These are phyloP conservation scores for Acrocalymma vagum DNA, from an alignment of 2,329 filamentous ascomycete genomes.

Conservation along the genomic window DNA sequence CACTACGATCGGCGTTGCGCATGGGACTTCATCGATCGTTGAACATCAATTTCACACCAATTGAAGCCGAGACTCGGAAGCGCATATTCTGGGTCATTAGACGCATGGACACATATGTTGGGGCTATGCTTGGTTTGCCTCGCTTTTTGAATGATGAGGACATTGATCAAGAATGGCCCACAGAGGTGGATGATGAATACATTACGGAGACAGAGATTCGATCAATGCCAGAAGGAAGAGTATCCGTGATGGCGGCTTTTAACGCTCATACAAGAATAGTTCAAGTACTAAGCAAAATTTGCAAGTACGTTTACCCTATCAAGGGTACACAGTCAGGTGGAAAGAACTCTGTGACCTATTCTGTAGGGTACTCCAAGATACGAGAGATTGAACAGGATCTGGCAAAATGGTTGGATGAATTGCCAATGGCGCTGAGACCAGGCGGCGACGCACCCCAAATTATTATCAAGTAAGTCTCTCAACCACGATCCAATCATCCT, in stretches of 20 bases:
- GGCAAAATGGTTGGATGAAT: constrained; percentile 68
- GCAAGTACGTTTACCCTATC: constrained; percentile 70
- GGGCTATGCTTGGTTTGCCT: constrained; percentile 59
- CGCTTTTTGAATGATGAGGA: constrained; percentile 59
- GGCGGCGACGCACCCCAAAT: constrained; percentile 79
- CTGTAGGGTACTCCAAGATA: constrained; percentile 70
- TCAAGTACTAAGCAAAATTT: constrained; percentile 67
- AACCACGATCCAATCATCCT: constrained; percentile 4
- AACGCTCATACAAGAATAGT: constrained; percentile 69
- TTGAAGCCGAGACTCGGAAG: constrained; percentile 59
- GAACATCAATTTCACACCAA: constrained; percentile 55
- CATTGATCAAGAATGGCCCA: constrained; percentile 57
- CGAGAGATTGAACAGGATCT: constrained; percentile 71
- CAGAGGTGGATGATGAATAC: constrained; percentile 60
- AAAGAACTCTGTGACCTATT: constrained; percentile 61
- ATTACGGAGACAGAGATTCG: constrained; percentile 58
- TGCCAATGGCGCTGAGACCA: constrained; percentile 81
- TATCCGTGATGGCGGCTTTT: constrained; percentile 66
- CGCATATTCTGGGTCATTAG: constrained; percentile 61
- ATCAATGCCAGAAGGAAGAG: constrained; percentile 63
- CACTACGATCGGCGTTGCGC: constrained; percentile 58
- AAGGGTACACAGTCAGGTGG: constrained; percentile 55
- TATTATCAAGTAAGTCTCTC: constrained; percentile 73
- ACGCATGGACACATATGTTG: constrained; percentile 62
- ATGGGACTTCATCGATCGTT: constrained; percentile 62